These are phyloP conservation scores for Fusarium redolens DNA, from an alignment of 2,329 filamentous ascomycete genomes.

Conservation along the genomic window DNA sequence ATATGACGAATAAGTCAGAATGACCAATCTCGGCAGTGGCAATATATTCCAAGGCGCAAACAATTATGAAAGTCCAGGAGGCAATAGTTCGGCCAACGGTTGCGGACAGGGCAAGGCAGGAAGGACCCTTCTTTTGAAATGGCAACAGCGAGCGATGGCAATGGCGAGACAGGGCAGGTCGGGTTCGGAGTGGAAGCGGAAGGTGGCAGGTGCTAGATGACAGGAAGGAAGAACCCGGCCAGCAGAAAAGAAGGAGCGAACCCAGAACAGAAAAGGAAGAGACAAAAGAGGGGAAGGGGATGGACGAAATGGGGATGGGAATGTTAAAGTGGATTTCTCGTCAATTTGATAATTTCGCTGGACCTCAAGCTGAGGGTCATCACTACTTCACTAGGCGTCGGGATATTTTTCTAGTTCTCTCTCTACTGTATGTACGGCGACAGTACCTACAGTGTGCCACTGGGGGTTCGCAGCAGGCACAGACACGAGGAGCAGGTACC, in stretches of 20 bases:
- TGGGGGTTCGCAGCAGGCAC: neutral
- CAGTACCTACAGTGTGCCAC: conserved; percentile 19
- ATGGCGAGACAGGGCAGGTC: conserved; percentile 19
- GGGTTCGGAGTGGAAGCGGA: conserved; percentile 25
- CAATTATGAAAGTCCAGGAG: conserved; percentile 29
- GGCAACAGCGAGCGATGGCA: neutral
- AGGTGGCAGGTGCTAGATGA: conserved; percentile 19
- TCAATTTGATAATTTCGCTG: conserved; percentile 41
- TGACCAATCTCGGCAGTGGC: conserved; percentile 33
- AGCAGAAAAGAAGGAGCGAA: conserved; percentile 26
- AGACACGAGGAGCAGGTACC: conserved; percentile 8
- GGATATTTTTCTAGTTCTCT: neutral
- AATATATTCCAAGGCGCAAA: conserved; percentile 37
- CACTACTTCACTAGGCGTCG: neutral
- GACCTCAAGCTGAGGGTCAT: conserved; percentile 7
- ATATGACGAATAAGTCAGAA: conserved; percentile 31
- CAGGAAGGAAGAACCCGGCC: conserved; percentile 35
- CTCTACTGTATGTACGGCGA: conserved; percentile 10
- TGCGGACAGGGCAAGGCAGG: conserved; percentile 26
- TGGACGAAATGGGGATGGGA: conserved; percentile 34
- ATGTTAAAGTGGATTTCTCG: conserved; percentile 40
- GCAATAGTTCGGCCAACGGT: conserved; percentile 29
- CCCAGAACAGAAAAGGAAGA: conserved; percentile 28
- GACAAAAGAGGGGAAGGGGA: conserved; percentile 30
- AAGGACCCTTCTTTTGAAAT: conserved; percentile 27